A percentile compares a stretch with the other conserved stretches of the same genome.
These are phyloP conservation scores for Fusarium oligoseptatum DNA, from an alignment of 2,329 filamentous ascomycete species.

Conservation along the genomic window DNA sequence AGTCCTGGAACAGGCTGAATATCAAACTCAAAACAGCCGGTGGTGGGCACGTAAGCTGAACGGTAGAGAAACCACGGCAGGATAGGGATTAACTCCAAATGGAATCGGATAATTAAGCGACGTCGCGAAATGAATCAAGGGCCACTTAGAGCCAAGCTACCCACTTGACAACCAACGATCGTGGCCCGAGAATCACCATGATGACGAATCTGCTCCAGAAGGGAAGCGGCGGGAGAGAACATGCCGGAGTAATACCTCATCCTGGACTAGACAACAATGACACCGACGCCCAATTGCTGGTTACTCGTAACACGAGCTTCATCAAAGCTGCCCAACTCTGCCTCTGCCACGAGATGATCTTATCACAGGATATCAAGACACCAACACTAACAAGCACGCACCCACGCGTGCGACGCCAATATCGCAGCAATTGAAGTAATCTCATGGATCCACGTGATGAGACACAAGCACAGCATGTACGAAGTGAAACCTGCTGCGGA, in stretches of 20 bases:
- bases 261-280: conserved; percentile 8
- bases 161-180: conserved; percentile 28
- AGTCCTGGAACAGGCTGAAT: not conserved
- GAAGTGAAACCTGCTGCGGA: conserved; percentile 21
- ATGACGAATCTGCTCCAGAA: conserved; percentile 14
- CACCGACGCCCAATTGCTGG: not conserved
- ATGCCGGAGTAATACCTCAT: conserved; percentile 5
- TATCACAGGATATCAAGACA: not conserved
- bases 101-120: conserved; percentile 38
- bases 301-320: not conserved
- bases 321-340: conserved; percentile 1
- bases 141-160: conserved; percentile 24
- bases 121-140: conserved; percentile 32
- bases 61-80: conserved; percentile 9
- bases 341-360: not conserved
- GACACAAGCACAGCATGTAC: conserved; percentile 35
- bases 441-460: not conserved
- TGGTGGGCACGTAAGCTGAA: conserved; percentile 3
- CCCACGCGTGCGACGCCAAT: conserved; percentile 5
- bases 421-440: conserved; percentile 18
- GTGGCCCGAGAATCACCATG: conserved; percentile 24
- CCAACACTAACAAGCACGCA: not conserved
- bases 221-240: not conserved
- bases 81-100: conserved; percentile 17
- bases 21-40: not conserved